phyloP scores from a whole-genome alignment of 2,329 filamentous ascomycete species.

The Corynespora cassiicola region DNA sequence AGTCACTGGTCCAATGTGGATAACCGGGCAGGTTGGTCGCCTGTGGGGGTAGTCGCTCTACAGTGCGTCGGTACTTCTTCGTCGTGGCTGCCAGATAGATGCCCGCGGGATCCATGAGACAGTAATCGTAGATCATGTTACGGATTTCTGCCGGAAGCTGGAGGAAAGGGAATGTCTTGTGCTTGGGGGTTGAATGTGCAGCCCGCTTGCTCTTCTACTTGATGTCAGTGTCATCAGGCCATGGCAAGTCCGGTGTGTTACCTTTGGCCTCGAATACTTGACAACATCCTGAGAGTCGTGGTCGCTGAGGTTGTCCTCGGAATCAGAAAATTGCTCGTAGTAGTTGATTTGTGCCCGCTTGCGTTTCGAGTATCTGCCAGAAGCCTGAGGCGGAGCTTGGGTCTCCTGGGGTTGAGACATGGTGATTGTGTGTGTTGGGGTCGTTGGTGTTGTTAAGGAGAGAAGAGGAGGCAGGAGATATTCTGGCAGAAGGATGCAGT shows the following conservation, averaged over 20 bases:
- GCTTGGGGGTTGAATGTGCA: slow-evolving; percentile 18
- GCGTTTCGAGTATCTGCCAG: slow-evolving; percentile 40
- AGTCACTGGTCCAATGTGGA: background rate
- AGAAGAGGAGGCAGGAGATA: background rate
- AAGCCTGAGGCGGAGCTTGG: slow-evolving; percentile 20
- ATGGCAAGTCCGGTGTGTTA: slow-evolving; percentile 8
- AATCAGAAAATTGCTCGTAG: slow-evolving; percentile 28
- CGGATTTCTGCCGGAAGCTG: slow-evolving; percentile 41
- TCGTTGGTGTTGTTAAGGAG: background rate
- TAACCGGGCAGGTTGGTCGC: too few relatives aligned
- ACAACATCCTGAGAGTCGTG: slow-evolving; percentile 16
- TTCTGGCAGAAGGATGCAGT: background rate
- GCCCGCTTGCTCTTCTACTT: slow-evolving; percentile 29
- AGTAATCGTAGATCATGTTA: slow-evolving; percentile 39
- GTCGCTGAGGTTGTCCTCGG: slow-evolving; percentile 19
- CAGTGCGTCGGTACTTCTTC: slow-evolving; percentile 35
- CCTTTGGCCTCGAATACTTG: slow-evolving; percentile 30
- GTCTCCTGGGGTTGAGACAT: slow-evolving; percentile 25
- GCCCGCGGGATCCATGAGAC: slow-evolving; percentile 31
- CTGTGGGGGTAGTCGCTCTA: slow-evolving; percentile 23
- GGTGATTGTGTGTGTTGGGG: background rate
- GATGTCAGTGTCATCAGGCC: slow-evolving; percentile 10
- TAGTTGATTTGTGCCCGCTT: slow-evolving; percentile 42
- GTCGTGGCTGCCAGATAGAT: slow-evolving; percentile 31
- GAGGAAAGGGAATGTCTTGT: slow-evolving; percentile 42